Percentiles rank a stretch among this genome's conserved stretches.
Evolutionary conservation across 176 grass and related monocot genomes (phyloP).

Genomic region (Rhynchospora pubera): DNA sequence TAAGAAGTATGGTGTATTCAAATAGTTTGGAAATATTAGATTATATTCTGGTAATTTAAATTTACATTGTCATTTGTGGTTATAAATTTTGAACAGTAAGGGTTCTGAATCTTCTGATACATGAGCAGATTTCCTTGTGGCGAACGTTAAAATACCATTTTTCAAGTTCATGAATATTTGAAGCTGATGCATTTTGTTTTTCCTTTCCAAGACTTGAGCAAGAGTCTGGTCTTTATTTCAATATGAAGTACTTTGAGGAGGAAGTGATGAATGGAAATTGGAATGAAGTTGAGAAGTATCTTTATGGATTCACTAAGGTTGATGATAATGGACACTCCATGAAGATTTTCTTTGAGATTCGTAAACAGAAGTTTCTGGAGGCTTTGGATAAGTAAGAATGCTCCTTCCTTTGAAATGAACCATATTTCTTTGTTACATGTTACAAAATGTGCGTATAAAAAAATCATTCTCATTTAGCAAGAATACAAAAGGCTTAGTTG

Average conservation of each 20-base stretch:
- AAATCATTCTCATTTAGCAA: background rate
- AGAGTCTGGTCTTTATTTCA: conserved; percentile 92
- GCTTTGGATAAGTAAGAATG: conserved; percentile 66
- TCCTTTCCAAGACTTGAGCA: conserved; percentile 57
- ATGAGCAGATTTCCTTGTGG: background rate
- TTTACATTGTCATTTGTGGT: background rate
- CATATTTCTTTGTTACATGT: background rate
- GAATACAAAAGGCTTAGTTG: too few species aligned
- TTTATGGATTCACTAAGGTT: conserved; percentile 76
- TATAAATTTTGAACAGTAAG: background rate
- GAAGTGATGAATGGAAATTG: conserved; percentile 76
- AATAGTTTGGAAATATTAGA: background rate
- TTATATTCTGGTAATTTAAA: background rate
- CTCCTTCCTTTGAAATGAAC: conserved; percentile 3
- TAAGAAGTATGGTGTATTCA: too few species aligned
- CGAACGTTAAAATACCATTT: background rate
- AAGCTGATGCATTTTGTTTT: background rate
- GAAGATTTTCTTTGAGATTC: conserved; percentile 97
- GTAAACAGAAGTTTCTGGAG: conserved; percentile 88
- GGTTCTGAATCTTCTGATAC: background rate
- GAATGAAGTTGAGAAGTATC: conserved; percentile 82
- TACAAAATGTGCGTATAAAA: background rate
- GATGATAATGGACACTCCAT: conserved; percentile 75
- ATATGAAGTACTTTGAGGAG: conserved; percentile 91
- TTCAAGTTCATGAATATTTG: background rate